These are phyloP conservation scores for Plasmodiophora brassicae DNA, from an alignment of 208 protist genomes.

Conservation along the genomic window DNA sequence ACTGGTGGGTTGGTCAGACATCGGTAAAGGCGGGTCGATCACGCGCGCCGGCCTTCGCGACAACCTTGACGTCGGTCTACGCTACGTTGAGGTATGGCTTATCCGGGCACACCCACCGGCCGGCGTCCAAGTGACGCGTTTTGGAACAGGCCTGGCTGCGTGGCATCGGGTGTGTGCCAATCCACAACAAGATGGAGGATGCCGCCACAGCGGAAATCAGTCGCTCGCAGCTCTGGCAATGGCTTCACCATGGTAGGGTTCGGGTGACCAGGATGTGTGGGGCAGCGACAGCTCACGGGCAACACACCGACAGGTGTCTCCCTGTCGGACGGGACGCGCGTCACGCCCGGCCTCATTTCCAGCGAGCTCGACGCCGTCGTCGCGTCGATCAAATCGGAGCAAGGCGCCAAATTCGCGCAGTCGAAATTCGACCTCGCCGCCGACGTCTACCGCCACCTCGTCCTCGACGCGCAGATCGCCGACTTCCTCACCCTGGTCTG, in stretches of 20 bases:
- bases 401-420: neutral
- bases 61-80: slow-evolving; percentile 40
- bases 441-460: neutral
- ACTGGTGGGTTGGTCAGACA: too few relatives aligned
- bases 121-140: too few relatives aligned
- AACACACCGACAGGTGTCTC: neutral
- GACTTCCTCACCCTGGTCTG: slow-evolving; percentile 19
- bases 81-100: slow-evolving; percentile 47
- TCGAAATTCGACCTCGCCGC: neutral
- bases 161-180: slow-evolving; percentile 50
- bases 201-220: slow-evolving; percentile 54
- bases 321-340: neutral
- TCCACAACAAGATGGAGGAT: slow-evolving; percentile 55
- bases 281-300: neutral
- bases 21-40: neutral
- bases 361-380: neutral
- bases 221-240: slow-evolving; percentile 49
- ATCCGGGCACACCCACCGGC: too few relatives aligned
- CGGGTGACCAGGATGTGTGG: neutral
- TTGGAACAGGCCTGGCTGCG: slow-evolving; percentile 31
- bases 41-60: neutral
- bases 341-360: neutral
- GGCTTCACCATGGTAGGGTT: slow-evolving; percentile 35
- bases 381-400: neutral
- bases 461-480: neutral